phyloP scores from a whole-genome alignment of 1,284 basidiomycete species.

The Xerocomus minutiporus region DNA sequence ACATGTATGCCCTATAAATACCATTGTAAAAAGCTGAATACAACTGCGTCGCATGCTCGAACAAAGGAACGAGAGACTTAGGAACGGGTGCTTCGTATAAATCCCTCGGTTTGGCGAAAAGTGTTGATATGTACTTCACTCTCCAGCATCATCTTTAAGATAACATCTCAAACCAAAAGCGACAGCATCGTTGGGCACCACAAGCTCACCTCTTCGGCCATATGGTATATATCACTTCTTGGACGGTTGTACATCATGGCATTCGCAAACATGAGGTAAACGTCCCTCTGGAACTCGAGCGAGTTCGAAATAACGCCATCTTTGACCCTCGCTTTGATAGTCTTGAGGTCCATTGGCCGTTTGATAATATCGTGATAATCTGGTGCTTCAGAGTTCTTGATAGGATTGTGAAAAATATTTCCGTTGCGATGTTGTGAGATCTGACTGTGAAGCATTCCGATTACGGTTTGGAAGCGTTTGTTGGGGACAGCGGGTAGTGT shows the following conservation, averaged over 20 bases:
- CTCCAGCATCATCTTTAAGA: slow-evolving; percentile 75
- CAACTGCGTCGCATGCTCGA: background rate
- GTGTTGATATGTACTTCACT: slow-evolving; percentile 73
- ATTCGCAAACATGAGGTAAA: slow-evolving; percentile 92
- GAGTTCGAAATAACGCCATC: slow-evolving; percentile 78
- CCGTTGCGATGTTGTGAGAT: slow-evolving; percentile 83
- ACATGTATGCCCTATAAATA: slow-evolving; percentile 7
- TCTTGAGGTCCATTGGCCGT: slow-evolving; percentile 89
- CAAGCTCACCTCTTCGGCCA: slow-evolving; percentile 79
- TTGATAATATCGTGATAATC: slow-evolving; percentile 90
- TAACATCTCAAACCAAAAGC: background rate
- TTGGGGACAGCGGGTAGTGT: slow-evolving; percentile 37
- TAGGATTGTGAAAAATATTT: slow-evolving; percentile 87
- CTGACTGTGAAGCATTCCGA: slow-evolving; percentile 73
- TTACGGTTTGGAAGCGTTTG: slow-evolving; percentile 77
- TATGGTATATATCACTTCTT: slow-evolving; percentile 74
- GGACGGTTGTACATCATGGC: slow-evolving; percentile 93
- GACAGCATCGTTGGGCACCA: slow-evolving; percentile 2
- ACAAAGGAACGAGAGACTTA: slow-evolving; percentile 9
- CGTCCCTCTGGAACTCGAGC: slow-evolving; percentile 83
- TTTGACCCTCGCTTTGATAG: slow-evolving; percentile 76
- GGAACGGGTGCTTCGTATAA: slow-evolving; percentile 44
- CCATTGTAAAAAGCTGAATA: background rate
- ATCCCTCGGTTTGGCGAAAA: slow-evolving; percentile 73
- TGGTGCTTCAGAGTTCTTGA: slow-evolving; percentile 81